These are phyloP conservation scores for Hypholoma sublateritium DNA, from an alignment of 768 basidiomycete genomes.

Conservation along the genomic window DNA sequence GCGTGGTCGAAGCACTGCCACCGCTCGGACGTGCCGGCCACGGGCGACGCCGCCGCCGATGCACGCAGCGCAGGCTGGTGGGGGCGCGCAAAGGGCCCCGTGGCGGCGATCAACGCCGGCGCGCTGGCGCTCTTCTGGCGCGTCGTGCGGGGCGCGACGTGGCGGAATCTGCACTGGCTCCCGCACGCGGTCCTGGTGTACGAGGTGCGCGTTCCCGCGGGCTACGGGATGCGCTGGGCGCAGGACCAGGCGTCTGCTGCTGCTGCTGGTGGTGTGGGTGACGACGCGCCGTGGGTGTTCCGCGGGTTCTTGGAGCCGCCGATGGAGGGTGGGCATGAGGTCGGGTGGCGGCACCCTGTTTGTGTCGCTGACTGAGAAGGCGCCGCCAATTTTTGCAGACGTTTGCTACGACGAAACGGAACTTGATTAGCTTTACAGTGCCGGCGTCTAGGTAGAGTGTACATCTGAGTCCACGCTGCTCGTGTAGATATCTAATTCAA, in stretches of 20 bases:
- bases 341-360: slow-evolving; percentile 53
- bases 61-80: slow-evolving; percentile 27
- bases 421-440: too few species aligned
- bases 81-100: background rate
- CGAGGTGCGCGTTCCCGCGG: slow-evolving; percentile 56
- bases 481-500: too few species aligned
- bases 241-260: slow-evolving; percentile 38
- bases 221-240: slow-evolving; percentile 71
- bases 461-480: too few species aligned
- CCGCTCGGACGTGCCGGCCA: slow-evolving; percentile 35
- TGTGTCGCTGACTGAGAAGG: too few species aligned
- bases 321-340: slow-evolving; percentile 66
- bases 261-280: background rate
- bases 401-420: too few species aligned
- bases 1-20: slow-evolving; percentile 71
- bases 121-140: slow-evolving; percentile 52
- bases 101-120: slow-evolving; percentile 48
- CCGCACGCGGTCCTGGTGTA: slow-evolving; percentile 64
- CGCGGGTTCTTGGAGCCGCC: slow-evolving; percentile 68
- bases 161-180: slow-evolving; percentile 68
- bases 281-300: slow-evolving; percentile 47
- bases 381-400: too few species aligned
- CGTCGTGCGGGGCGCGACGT: slow-evolving; percentile 51
- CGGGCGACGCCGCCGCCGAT: slow-evolving; percentile 4
- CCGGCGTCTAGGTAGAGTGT: too few species aligned